Evolutionary conservation across 2,329 filamentous ascomycete genomes (phyloP).

Genomic region (Fusarium transvaalense): DNA sequence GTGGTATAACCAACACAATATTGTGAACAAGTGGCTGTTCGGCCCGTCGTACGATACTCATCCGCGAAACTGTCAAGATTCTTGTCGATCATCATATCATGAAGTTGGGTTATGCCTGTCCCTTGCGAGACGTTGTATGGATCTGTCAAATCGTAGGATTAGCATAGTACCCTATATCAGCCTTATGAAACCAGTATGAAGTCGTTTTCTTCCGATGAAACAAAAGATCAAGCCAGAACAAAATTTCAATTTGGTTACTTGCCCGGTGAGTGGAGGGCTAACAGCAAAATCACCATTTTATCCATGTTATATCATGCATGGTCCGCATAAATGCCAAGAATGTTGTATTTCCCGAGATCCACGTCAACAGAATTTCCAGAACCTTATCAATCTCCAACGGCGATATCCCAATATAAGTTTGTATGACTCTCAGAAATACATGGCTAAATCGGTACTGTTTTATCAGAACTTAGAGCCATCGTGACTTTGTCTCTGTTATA

Average conservation of each 20-base stretch:
- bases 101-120: neutral
- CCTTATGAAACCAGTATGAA: neutral
- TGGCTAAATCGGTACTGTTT: too few relatives aligned
- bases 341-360: too few relatives aligned
- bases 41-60: neutral
- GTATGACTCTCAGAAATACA: neutral
- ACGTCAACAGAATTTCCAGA: neutral
- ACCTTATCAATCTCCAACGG: neutral
- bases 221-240: neutral
- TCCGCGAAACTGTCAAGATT: neutral
- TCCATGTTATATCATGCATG: neutral
- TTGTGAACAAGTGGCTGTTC: neutral
- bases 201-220: neutral
- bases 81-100: slow-evolving; percentile 1
- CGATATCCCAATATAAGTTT: too few relatives aligned
- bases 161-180: neutral
- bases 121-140: neutral
- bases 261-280: too few relatives aligned
- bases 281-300: neutral
- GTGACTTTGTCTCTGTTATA: neutral
- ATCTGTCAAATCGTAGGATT: neutral
- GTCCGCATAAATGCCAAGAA: neutral
- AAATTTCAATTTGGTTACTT: accelerated
- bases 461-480: neutral
- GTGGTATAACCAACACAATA: neutral